Evolutionary conservation across 208 protist genomes (phyloP).

Genomic region (Trypanosoma melophagium): DNA sequence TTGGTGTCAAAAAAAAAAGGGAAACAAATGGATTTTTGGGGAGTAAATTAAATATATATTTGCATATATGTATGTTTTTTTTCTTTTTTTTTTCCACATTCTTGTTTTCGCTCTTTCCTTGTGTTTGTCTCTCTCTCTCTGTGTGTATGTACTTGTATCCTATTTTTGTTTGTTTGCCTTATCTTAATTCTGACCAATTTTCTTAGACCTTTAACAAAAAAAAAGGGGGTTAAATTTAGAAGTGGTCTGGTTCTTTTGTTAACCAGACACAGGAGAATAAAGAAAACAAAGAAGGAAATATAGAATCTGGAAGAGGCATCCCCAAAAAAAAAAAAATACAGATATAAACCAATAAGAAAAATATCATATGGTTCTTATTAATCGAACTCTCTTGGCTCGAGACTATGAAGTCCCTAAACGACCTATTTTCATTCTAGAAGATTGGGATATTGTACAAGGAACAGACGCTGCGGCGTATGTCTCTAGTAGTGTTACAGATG

Average conservation of each 20-base stretch:
- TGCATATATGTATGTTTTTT: too few relatives aligned
- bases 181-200: too few relatives aligned
- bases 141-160: not conserved
- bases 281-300: slow-evolving; percentile 3
- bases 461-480: slow-evolving; percentile 73
- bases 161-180: slow-evolving; percentile 1
- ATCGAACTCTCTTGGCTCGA: slow-evolving; percentile 40
- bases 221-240: not conserved
- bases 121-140: not conserved
- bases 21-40: too few relatives aligned
- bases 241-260: not conserved
- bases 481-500: slow-evolving; percentile 77
- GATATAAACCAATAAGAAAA: slow-evolving; percentile 3
- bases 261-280: not conserved
- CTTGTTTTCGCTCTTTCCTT: too few relatives aligned
- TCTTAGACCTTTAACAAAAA: not conserved
- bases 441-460: slow-evolving; percentile 77
- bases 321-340: slow-evolving; percentile 12
- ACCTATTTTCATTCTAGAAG: slow-evolving; percentile 75
- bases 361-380: slow-evolving; percentile 12
- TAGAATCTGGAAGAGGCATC: not conserved
- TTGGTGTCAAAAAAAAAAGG: too few relatives aligned
- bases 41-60: too few relatives aligned
- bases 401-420: slow-evolving; percentile 88
- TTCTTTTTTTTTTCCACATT: too few relatives aligned